These are phyloP conservation scores for Raffaelea deltoideospora DNA, from an alignment of 2,329 filamentous ascomycete genomes.

Conservation along the genomic window DNA sequence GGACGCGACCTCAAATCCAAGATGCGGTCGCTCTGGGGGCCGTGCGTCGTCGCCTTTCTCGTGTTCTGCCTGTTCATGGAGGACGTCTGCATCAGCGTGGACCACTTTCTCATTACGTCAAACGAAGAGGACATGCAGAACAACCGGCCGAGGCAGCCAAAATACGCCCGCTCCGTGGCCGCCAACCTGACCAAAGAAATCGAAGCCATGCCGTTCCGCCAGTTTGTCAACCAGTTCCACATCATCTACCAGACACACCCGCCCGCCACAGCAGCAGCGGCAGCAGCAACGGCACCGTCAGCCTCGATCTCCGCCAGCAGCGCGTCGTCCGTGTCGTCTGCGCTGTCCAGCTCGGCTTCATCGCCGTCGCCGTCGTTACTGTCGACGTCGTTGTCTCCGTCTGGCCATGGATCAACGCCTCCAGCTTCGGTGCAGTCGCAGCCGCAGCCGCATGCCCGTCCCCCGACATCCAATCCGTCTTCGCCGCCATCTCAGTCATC, in stretches of 20 bases:
- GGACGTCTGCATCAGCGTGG: slow-evolving; percentile 35
- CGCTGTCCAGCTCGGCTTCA: no score
- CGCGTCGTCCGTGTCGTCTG: no score
- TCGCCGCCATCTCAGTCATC: slow-evolving; percentile 1
- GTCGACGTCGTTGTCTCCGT: no score
- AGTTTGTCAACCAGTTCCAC: slow-evolving; percentile 46
- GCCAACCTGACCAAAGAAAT: slow-evolving; percentile 32
- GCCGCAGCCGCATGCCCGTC: no score
- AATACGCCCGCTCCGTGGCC: slow-evolving; percentile 21
- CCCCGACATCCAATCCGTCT: background rate
- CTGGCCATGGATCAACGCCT: no score
- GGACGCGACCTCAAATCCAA: slow-evolving; percentile 38
- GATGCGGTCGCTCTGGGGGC: slow-evolving; percentile 36
- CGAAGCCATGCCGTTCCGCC: slow-evolving; percentile 44
- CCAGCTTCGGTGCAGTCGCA: no score
- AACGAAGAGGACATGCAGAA: slow-evolving; percentile 31
- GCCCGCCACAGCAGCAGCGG: slow-evolving; percentile 31
- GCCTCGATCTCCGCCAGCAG: no score
- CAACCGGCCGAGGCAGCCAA: slow-evolving; percentile 17
- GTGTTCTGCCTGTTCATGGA: slow-evolving; percentile 45
- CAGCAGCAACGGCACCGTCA: no score
- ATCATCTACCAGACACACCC: slow-evolving; percentile 43
- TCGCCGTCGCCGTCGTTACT: no score
- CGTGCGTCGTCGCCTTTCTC: slow-evolving; percentile 40
- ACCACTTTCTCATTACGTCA: slow-evolving; percentile 34